Evolutionary conservation across 1,284 basidiomycete species (phyloP).

Genomic region (Ganoderma leucocontextum): DNA sequence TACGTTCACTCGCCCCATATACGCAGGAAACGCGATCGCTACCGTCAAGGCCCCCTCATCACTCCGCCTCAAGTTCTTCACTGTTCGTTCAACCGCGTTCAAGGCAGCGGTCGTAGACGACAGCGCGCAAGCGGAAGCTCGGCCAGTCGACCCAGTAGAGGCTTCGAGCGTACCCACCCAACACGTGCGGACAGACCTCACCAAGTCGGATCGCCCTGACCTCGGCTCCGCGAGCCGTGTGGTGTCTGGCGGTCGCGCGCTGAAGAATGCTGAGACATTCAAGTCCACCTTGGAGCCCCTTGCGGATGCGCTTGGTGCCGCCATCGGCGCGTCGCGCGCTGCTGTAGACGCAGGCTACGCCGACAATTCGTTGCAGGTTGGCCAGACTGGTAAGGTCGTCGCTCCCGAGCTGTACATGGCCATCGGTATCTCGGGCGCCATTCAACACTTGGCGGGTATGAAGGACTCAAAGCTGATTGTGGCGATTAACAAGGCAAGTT

Average conservation of each 20-base stretch:
- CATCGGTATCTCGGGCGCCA: conserved; percentile 96
- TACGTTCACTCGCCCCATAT: conserved; percentile 93
- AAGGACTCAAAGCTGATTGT: conserved; percentile 99
- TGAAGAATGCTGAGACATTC: conserved; percentile 97
- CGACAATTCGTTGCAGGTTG: conserved; percentile 98
- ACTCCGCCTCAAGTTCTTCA: conserved; percentile 92
- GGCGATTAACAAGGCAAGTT: conserved; percentile 92
- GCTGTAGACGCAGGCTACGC: conserved; percentile 99
- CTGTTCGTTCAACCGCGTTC: conserved; percentile 96
- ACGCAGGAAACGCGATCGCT: conserved; percentile 97
- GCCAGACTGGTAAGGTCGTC: conserved; percentile 98
- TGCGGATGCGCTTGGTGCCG: conserved; percentile 93
- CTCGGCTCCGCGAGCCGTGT: conserved; percentile 89
- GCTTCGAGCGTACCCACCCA: conserved; percentile 70
- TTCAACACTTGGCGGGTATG: conserved; percentile 99
- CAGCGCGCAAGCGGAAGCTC: conserved; percentile 62
- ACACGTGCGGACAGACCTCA: conserved; percentile 87
- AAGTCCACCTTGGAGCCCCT: conserved; percentile 89
- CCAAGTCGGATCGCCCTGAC: conserved; percentile 94
- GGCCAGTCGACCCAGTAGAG: conserved; percentile 74
- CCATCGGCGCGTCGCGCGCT: conserved; percentile 96
- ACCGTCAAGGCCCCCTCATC: conserved; percentile 84
- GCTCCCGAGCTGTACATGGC: conserved; percentile 97
- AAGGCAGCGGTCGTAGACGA: conserved; percentile 69
- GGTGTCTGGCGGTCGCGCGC: conserved; percentile 94